A percentile compares a stretch with the other conserved stretches of the same genome.
Evolutionary conservation across 2,329 filamentous ascomycete species (phyloP).

Genomic region (Triangularia verruculosa): DNA sequence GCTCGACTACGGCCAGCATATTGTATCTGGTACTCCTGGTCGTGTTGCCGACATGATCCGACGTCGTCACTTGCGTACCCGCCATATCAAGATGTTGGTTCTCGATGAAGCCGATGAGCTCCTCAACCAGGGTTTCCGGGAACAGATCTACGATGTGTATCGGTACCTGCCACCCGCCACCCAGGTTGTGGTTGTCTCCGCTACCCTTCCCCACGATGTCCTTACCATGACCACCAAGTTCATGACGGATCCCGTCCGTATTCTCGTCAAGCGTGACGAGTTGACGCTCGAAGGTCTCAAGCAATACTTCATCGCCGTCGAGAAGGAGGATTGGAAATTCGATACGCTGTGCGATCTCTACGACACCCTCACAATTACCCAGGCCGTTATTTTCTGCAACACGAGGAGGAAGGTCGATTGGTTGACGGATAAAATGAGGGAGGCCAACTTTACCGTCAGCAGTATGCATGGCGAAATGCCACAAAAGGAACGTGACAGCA

Average conservation of each 20-base stretch:
- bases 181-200: slow-evolving; percentile 96
- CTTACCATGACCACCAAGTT: slow-evolving; percentile 99
- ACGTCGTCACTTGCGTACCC: slow-evolving; percentile 53
- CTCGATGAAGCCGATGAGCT: slow-evolving; percentile 61
- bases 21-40: slow-evolving; percentile 96
- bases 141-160: slow-evolving; percentile 99
- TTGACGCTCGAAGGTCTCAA: slow-evolving; percentile 95
- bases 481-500: slow-evolving; percentile 95
- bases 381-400: slow-evolving; percentile 99
- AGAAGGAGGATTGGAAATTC: slow-evolving; percentile 99
- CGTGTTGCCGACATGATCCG: slow-evolving; percentile 72
- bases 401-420: slow-evolving; percentile 98
- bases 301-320: slow-evolving; percentile 98
- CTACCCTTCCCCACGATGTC: slow-evolving; percentile 95
- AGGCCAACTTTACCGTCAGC: slow-evolving; percentile 97
- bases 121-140: slow-evolving; percentile 90
- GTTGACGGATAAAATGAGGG: slow-evolving; percentile 98
- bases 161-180: slow-evolving; percentile 94
- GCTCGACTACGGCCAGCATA: slow-evolving; percentile 95
- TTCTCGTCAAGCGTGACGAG: slow-evolving; percentile 97
- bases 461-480: slow-evolving; percentile 99
- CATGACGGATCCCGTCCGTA: slow-evolving; percentile 96
- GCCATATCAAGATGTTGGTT: slow-evolving; percentile 64
- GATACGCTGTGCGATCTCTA: slow-evolving; percentile 98
- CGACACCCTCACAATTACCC: slow-evolving; percentile 96